Evolutionary conservation across 805 yeast genomes (phyloP).

Genomic region (Myxozyma neglecta): DNA sequence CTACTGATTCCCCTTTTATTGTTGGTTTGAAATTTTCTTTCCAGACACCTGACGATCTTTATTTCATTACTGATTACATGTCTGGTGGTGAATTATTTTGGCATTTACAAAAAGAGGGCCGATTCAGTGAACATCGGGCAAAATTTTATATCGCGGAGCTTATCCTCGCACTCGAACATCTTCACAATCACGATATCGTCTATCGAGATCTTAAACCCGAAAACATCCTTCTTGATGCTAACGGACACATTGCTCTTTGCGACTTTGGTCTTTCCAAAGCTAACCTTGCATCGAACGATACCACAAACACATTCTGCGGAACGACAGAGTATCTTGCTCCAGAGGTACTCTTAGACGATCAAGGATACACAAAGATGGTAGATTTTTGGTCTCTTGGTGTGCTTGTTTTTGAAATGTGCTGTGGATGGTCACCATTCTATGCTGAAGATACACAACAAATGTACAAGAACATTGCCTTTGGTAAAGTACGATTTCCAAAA

Average conservation of each 20-base stretch:
- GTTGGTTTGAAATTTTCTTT: conserved; percentile 95
- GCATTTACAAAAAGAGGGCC: conserved; percentile 95
- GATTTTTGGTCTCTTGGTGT: conserved; percentile 99
- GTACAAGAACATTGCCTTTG: conserved; percentile 98
- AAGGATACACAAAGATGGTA: conserved; percentile 97
- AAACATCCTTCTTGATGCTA: conserved; percentile 90
- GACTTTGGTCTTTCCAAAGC: conserved; percentile 97
- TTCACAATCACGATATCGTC: conserved; percentile 93
- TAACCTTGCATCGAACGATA: conserved; percentile 73
- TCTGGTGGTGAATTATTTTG: conserved; percentile 96
- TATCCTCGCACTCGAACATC: conserved; percentile 86
- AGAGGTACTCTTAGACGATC: conserved; percentile 89
- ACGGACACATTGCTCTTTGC: conserved; percentile 95
- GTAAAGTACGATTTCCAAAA: conserved; percentile 95
- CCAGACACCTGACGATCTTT: conserved; percentile 90
- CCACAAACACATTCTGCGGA: conserved; percentile 97
- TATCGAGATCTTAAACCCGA: conserved; percentile 97
- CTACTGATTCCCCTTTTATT: conserved; percentile 86
- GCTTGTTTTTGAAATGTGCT: conserved; percentile 96
- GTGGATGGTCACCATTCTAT: conserved; percentile 99
- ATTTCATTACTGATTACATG: conserved; percentile 95
- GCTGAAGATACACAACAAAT: conserved; percentile 98
- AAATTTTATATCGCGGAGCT: conserved; percentile 96
- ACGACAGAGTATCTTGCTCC: conserved; percentile 98
- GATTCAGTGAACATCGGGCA: conserved; percentile 90